Evolutionary conservation across 2,329 filamentous ascomycete genomes (phyloP).

Genomic region (Aspergillus sp.): DNA sequence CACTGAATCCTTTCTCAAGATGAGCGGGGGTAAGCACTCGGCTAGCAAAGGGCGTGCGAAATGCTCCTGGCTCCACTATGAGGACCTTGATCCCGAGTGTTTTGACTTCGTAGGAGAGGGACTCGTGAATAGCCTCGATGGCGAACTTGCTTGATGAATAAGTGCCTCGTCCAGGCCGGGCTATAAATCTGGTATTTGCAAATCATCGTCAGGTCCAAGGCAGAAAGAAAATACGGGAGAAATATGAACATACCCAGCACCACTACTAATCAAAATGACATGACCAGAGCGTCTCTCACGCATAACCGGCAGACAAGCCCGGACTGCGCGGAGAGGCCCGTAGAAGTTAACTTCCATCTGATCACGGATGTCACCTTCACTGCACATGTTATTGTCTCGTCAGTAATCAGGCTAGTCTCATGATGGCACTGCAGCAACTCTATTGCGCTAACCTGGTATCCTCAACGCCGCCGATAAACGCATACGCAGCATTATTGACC

Average conservation of each 20-base stretch:
- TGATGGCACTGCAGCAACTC: background rate
- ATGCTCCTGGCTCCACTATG: constrained; percentile 8
- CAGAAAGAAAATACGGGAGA: background rate
- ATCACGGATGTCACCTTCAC: constrained; percentile 5
- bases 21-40: background rate
- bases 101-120: constrained; percentile 7
- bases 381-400: background rate
- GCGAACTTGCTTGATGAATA: constrained; percentile 11
- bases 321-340: constrained; percentile 8
- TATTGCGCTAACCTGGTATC: constrained; percentile 3
- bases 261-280: constrained; percentile 7
- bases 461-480: constrained; percentile 10
- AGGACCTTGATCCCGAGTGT: constrained; percentile 2
- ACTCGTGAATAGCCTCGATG: constrained; percentile 10
- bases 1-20: background rate
- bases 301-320: constrained; percentile 3
- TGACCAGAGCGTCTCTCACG: constrained; percentile 4
- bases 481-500: constrained; percentile 12
- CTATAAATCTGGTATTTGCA: constrained; percentile 1
- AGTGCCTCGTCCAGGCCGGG: constrained; percentile 1
- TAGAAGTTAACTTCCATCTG: constrained; percentile 16
- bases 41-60: constrained; percentile 3
- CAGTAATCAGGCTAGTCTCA: background rate
- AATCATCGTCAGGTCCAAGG: background rate
- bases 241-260: constrained; percentile 3